A percentile compares a stretch with the other conserved stretches of the same genome.
Conservation (phyloP, 2,329 filamentous ascomycete species). For the Clonostachys solani region DNA sequence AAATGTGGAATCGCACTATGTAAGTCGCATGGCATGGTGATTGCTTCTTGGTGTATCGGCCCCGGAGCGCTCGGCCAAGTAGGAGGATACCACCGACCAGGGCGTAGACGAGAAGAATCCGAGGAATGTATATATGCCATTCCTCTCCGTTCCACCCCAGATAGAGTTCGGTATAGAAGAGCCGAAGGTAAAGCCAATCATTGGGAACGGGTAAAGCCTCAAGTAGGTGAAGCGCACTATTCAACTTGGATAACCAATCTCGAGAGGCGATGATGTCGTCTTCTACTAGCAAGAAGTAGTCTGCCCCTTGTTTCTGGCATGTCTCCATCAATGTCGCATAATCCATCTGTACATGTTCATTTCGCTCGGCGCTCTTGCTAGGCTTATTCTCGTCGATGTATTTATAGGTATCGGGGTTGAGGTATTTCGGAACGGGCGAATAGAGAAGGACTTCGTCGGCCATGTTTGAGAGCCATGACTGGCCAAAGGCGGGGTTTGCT, state of each 20-base stretch:
- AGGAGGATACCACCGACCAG: neutral
- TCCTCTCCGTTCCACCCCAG: conserved; percentile 5
- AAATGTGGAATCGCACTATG: too few relatives aligned
- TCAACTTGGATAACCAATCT: conserved; percentile 2
- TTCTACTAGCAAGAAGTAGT: conserved; percentile 5
- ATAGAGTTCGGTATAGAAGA: conserved; percentile 5
- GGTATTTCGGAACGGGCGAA: too few relatives aligned
- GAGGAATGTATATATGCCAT: conserved; percentile 3
- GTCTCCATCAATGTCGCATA: conserved; percentile 7
- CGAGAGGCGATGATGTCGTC: conserved; percentile 6
- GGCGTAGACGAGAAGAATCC: neutral
- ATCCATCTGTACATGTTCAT: conserved; percentile 1
- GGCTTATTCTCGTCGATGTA: too few relatives aligned
- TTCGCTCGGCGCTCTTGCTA: too few relatives aligned
- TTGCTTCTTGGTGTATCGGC: too few relatives aligned
- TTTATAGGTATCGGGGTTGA: too few relatives aligned
- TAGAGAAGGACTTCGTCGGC: too few relatives aligned
- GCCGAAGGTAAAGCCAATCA: conserved; percentile 5
- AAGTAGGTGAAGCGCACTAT: too few relatives aligned
- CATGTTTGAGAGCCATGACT: too few relatives aligned
- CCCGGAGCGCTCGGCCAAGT: neutral
- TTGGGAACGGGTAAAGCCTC: neutral
- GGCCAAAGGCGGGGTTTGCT: too few relatives aligned
- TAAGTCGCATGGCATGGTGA: too few relatives aligned
- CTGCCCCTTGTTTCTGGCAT: conserved; percentile 1